phyloP scores from a whole-genome alignment of 2,329 filamentous ascomycete genomes.

The Xylariaceae sp. region DNA sequence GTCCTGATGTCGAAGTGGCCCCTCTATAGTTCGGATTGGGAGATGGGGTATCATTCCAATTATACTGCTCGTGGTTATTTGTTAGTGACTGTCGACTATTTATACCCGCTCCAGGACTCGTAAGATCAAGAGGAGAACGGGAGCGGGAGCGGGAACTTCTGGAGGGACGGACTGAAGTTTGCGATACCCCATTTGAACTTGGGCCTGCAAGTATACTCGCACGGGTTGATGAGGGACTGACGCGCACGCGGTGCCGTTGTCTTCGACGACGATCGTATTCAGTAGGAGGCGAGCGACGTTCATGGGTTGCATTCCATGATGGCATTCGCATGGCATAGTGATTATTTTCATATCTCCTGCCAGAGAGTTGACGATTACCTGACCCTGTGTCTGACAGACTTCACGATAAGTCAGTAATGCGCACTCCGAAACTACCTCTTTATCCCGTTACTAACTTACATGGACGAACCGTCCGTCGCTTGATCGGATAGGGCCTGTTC shows the following conservation, averaged over 20 bases:
- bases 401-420: constrained; percentile 7
- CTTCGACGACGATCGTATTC: constrained; percentile 31
- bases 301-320: constrained; percentile 17
- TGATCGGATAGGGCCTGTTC: constrained; percentile 5
- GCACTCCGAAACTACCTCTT: neutral
- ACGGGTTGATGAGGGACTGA: constrained; percentile 23
- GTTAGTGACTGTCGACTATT: constrained; percentile 15
- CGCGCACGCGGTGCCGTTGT: constrained; percentile 27
- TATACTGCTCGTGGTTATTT: constrained; percentile 19
- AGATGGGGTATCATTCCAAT: constrained; percentile 16
- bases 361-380: constrained; percentile 1
- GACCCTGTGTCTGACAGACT: constrained; percentile 7
- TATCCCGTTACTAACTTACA: constrained; percentile 3
- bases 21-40: constrained; percentile 16
- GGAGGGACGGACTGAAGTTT: constrained; percentile 24
- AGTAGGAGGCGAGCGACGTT: constrained; percentile 28
- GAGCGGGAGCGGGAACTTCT: constrained; percentile 17
- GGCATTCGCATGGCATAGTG: constrained; percentile 12
- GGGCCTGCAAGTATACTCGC: constrained; percentile 17
- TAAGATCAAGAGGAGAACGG: constrained; percentile 11
- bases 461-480: neutral
- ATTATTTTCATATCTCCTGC: constrained; percentile 19
- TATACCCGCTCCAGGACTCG: constrained; percentile 1
- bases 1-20: constrained; percentile 12
- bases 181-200: constrained; percentile 18